A percentile compares a stretch with the other conserved stretches of the same genome.
Evolutionary conservation across 306 rosid genomes (phyloP).

Genomic region (Casuarina cunninghamiana): DNA sequence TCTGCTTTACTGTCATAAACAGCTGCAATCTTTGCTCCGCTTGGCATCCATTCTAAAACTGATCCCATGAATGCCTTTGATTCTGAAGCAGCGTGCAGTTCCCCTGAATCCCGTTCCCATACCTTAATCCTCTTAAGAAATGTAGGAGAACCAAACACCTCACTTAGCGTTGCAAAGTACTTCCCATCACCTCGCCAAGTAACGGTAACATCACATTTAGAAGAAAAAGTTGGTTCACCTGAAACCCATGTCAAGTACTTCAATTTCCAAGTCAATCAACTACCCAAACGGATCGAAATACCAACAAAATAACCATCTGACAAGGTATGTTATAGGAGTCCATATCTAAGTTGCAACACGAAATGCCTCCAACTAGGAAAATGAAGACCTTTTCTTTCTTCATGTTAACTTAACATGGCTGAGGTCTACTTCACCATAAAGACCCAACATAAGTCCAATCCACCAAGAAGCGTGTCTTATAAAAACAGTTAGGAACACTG

Average conservation of each 20-base stretch:
- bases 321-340: too few species aligned
- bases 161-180: conserved; percentile 66
- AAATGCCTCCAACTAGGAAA: conserved; percentile 2
- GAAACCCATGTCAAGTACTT: conserved; percentile 33
- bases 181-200: conserved; percentile 98
- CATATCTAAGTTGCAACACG: not conserved
- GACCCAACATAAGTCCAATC: not conserved
- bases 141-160: conserved; percentile 32
- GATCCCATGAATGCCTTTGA: conserved; percentile 60
- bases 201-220: conserved; percentile 37
- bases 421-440: not conserved
- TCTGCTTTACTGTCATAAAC: conserved; percentile 63
- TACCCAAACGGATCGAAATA: too few species aligned
- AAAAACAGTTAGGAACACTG: not conserved
- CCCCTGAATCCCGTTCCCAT: conserved; percentile 91
- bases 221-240: conserved; percentile 53
- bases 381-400: not conserved
- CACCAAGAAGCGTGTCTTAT: not conserved
- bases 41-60: conserved; percentile 93
- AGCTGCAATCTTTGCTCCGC: conserved; percentile 93
- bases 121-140: conserved; percentile 62
- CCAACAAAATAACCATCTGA: too few species aligned
- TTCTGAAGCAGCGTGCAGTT: conserved; percentile 69
- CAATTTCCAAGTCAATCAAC: conserved; percentile 7
- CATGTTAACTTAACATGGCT: not conserved